phyloP scores from a whole-genome alignment of 805 yeast genomes.

The Pichia occidentalis region DNA sequence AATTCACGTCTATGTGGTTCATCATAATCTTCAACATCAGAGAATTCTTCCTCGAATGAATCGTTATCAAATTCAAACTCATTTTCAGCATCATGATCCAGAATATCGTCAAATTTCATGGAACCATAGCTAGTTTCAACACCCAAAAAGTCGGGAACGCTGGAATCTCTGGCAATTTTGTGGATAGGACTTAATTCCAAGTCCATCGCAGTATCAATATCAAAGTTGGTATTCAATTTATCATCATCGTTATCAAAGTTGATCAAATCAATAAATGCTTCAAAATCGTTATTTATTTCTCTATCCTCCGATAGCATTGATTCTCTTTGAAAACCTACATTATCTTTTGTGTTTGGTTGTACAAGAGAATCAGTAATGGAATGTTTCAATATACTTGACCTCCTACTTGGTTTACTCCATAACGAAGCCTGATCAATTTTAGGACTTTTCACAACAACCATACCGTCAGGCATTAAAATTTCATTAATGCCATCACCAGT shows the following conservation, averaged over 20 bases:
- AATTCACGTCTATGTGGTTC: neutral
- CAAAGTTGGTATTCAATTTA: constrained; percentile 21
- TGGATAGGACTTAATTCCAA: constrained; percentile 10
- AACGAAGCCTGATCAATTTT: constrained; percentile 4
- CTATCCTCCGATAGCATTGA: constrained; percentile 1
- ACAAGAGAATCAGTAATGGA: neutral
- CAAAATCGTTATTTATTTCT: constrained; percentile 17
- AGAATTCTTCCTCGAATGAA: no score
- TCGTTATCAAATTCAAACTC: neutral
- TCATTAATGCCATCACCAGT: constrained; percentile 16
- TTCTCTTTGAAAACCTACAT: neutral
- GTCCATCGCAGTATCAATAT: constrained; percentile 15
- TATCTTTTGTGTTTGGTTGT: neutral
- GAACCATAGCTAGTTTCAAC: constrained; percentile 8
- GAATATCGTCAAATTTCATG: constrained; percentile 3
- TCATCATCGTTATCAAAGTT: constrained; percentile 25
- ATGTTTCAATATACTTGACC: constrained; percentile 15
- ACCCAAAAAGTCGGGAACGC: constrained; percentile 15
- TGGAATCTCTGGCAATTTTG: constrained; percentile 5
- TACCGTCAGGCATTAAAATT: constrained; percentile 33
- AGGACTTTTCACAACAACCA: constrained; percentile 35
- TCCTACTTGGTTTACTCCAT: constrained; percentile 7
- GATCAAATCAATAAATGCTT: constrained; percentile 27
- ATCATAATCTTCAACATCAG: neutral
- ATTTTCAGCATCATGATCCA: neutral